Base-by-base conservation (phyloP, 2,329 filamentous ascomycete species). In the Venturiaceae sp. region DNA sequence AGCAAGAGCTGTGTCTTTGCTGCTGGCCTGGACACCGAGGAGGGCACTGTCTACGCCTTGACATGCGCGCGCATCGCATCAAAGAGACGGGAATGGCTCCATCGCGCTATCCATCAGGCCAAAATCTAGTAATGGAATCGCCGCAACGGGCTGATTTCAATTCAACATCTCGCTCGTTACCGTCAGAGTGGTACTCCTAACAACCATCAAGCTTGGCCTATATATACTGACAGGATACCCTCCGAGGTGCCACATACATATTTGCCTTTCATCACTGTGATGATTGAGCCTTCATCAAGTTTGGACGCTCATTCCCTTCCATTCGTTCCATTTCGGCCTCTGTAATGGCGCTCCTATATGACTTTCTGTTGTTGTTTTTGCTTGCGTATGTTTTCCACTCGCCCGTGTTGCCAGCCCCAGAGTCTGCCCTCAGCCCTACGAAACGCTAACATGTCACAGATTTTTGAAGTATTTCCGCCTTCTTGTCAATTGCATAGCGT, bases 401-500 rank as follows among this genome's bases (percentile, higher is more conserved):
- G 19, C 34, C 30, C 26, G 47, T 28, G 11, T 32, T 34, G 33
- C 19, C 28, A 33, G 33, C 19, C 6, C 19, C 21, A 19, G 28
- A 21, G 8, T 14, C 50, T 33, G 11, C n/a, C 50, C 21, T 21
- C 30, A 53, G 28, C 50, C 33, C 30, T 33, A 19, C 13, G 23
- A 19, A n/a, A 13, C 19, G 52, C 34, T 53, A 34, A 37, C 32
- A 4, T 30, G 3, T 53, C 13, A 2, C 47, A 58, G 57, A 19
- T 54, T 58, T 44, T 14, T 58, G 32, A 87, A 92, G 65, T 96
- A 96, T 75, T 68, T 90, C 61, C 88, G 92, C 63, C 81, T 95
- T 64, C 78, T 95, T 66, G 85, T 95, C 65, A 94, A 96, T 70
- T 84, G 89, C 66, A 76, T 88, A 66, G 71, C 70, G 52, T 90